Base-by-base conservation (phyloP, 2,329 filamentous ascomycete genomes). In the Cordyceps farinosa region DNA sequence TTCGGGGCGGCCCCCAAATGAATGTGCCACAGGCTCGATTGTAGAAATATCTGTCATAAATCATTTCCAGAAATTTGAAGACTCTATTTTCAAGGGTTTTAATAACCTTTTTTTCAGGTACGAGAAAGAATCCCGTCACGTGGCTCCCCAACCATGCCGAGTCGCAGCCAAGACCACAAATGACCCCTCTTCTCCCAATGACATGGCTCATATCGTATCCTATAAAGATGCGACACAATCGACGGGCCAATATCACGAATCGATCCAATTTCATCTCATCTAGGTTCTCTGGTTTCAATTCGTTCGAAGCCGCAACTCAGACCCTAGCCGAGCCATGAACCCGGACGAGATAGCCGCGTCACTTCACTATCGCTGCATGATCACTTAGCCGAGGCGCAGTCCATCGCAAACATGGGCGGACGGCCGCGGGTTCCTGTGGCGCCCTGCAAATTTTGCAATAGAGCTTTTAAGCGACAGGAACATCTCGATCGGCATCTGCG, bases 401-500 rank as follows among this genome's bases (percentile, higher is more conserved):
- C 22, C 22, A 22, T 22, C 22, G 30, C 17, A 32, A 52, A 36
- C 17, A 64, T 67, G 65, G 64, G 63, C 32, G 65, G 66, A 32
- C 57, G 65, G 34, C 66, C 65, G 27, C 62, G 65, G 29, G 52
- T 64, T 9, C 65, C 56, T 3, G 65, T 69, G 4, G 63, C 66
- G 13, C 70, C 71, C 11, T 75, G 74, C 60, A 68, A 64, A 22
- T 70, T 70, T 64, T 75, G 74, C 59, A 66, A 67, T 7, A 72
- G 69, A 58, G 66, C 68, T 38, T 76, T 75, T 62, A 72, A 70
- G 61, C 68, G 74, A 45, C 64, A 67, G 40, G 74, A 76, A 36
- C 73, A 76, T 53, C 59, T 74, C 27, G 61, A 70, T 22, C 69
- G 74, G 15, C 74, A 75, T 64, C 70, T 74, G 40, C 67, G 70